Conservation (phyloP, 148 eudicot genomes). For the Suaeda aralocaspica region DNA sequence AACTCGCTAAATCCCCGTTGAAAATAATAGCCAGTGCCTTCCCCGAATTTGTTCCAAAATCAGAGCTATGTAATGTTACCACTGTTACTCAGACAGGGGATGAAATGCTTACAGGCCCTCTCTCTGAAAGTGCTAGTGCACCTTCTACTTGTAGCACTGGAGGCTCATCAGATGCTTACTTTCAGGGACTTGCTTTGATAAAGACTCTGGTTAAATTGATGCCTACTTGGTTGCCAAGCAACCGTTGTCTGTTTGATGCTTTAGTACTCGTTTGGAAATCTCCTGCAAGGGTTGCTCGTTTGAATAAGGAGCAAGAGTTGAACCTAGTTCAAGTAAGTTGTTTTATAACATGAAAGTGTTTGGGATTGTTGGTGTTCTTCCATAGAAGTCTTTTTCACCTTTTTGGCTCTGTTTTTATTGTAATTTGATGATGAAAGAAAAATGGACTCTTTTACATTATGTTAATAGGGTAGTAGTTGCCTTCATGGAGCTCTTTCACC, state of each 20-base stretch:
- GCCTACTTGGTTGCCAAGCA: slow-evolving; percentile 91
- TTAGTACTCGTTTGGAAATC: slow-evolving; percentile 93
- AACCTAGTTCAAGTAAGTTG: slow-evolving; percentile 69
- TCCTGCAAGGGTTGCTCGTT: slow-evolving; percentile 68
- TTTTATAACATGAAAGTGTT: not conserved
- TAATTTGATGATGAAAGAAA: too few relatives aligned
- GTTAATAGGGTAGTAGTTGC: not conserved
- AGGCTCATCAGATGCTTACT: slow-evolving; percentile 70
- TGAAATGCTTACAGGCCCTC: slow-evolving; percentile 44
- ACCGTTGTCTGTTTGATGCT: slow-evolving; percentile 73
- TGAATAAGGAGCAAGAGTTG: slow-evolving; percentile 90
- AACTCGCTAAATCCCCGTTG: slow-evolving; percentile 91
- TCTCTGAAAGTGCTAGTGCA: slow-evolving; percentile 51
- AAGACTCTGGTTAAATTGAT: slow-evolving; percentile 89
- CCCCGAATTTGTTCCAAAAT: slow-evolving; percentile 57
- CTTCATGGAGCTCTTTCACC: not conserved
- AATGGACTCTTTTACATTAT: not conserved
- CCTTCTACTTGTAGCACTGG: slow-evolving; percentile 35
- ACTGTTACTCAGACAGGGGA: slow-evolving; percentile 44
- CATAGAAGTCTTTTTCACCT: not conserved
- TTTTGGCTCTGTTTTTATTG: not conserved
- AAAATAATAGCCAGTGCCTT: slow-evolving; percentile 78
- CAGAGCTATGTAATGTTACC: slow-evolving; percentile 43
- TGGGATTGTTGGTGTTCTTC: not conserved
- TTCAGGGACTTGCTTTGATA: slow-evolving; percentile 79